Percentiles rank a stretch among this genome's conserved stretches.
These are phyloP conservation scores for Rutstroemia sp. DNA, from an alignment of 2,329 filamentous ascomycete genomes.

Conservation along the genomic window DNA sequence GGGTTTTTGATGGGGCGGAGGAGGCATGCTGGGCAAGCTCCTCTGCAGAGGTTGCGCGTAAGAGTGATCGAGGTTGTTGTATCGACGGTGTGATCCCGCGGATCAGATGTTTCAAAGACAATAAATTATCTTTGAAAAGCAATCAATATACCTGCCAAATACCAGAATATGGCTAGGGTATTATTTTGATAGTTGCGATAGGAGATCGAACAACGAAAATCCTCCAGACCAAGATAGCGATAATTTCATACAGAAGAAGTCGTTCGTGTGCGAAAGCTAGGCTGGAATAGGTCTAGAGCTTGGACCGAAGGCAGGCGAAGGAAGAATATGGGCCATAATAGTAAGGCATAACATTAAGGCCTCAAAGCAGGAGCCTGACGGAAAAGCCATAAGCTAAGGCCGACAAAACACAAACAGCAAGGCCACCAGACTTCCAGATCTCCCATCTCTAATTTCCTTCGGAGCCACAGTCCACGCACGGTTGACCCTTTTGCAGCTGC, in stretches of 20 bases:
- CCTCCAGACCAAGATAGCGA: neutral
- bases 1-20: slow-evolving; percentile 88
- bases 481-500: too few species aligned
- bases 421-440: too few species aligned
- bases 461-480: too few species aligned
- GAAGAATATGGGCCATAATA: too few species aligned
- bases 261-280: slow-evolving; percentile 8
- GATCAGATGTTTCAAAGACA: slow-evolving; percentile 1
- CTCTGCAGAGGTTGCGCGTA: slow-evolving; percentile 4
- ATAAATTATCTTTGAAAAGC: slow-evolving; percentile 5
- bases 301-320: neutral
- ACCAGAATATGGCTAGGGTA: neutral
- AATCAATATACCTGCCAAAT: neutral
- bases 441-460: too few species aligned
- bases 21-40: slow-evolving; percentile 51
- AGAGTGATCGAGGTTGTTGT: neutral
- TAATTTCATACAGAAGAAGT: slow-evolving; percentile 5
- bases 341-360: too few species aligned
- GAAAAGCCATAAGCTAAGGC: too few species aligned
- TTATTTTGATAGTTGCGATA: slow-evolving; percentile 6
- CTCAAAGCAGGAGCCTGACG: too few species aligned
- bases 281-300: neutral
- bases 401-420: too few species aligned
- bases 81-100: neutral
- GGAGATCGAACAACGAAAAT: neutral